phyloP scores from a whole-genome alignment of 768 basidiomycete species.

The Russula olivacea region DNA sequence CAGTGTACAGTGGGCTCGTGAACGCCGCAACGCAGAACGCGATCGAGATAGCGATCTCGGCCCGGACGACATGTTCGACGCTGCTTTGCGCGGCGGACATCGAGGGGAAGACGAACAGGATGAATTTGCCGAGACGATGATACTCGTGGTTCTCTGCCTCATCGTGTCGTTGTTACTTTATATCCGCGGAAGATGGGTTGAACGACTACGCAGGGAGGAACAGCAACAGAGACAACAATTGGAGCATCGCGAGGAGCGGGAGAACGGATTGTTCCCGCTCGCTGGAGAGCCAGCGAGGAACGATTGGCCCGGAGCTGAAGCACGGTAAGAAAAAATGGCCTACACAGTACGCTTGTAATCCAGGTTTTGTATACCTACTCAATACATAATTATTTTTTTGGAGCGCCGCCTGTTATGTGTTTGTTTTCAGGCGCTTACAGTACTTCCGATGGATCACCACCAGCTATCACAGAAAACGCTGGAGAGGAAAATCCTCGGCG shows the following conservation, averaged over 20 bases:
- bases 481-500: neutral
- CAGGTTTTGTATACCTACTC: slow-evolving; percentile 1
- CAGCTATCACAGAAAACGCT: neutral
- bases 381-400: neutral
- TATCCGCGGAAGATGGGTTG: slow-evolving; percentile 71
- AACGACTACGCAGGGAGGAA: slow-evolving; percentile 63
- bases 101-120: slow-evolving; percentile 60
- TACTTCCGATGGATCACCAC: neutral
- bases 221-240: slow-evolving; percentile 38
- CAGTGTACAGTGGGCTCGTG: slow-evolving; percentile 62
- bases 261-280: slow-evolving; percentile 28
- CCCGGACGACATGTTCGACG: slow-evolving; percentile 81
- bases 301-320: slow-evolving; percentile 24
- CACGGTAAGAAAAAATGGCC: slow-evolving; percentile 21
- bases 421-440: too few species aligned
- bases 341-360: neutral
- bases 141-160: slow-evolving; percentile 68
- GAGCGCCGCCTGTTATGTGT: too few species aligned
- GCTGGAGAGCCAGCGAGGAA: slow-evolving; percentile 29
- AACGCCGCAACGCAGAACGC: slow-evolving; percentile 62
- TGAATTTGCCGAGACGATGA: slow-evolving; percentile 74
- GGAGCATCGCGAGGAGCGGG: slow-evolving; percentile 32
- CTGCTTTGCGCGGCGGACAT: slow-evolving; percentile 49
- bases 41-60: slow-evolving; percentile 71
- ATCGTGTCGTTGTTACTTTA: slow-evolving; percentile 71